Evolutionary conservation across 1,284 basidiomycete genomes (phyloP).

Genomic region (Trametes polyzona): DNA sequence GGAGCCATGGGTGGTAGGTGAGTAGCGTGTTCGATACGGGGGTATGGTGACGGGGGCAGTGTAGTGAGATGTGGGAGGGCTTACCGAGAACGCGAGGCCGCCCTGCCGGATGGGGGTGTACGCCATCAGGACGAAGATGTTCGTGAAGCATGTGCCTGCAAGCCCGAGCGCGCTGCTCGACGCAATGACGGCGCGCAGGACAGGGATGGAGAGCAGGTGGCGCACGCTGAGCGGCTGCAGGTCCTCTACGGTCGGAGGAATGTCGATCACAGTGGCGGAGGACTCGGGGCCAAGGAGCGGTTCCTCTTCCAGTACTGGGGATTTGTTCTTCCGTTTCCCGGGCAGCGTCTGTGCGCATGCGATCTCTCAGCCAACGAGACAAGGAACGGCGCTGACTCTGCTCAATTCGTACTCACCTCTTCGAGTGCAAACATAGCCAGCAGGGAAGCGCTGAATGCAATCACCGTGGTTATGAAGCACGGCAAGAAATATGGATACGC

Average conservation of each 20-base stretch:
- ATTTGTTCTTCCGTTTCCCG: constrained; percentile 24
- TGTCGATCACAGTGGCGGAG: constrained; percentile 16
- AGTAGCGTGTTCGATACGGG: not conserved
- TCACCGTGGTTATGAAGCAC: constrained; percentile 45
- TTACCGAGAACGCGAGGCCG: constrained; percentile 60
- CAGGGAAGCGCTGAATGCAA: constrained; percentile 36
- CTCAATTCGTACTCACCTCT: constrained; percentile 49
- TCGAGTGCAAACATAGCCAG: constrained; percentile 52
- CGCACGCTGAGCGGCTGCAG: constrained; percentile 29
- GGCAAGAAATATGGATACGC: constrained; percentile 65
- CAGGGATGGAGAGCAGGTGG: constrained; percentile 51
- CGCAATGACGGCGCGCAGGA: constrained; percentile 53
- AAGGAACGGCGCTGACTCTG: not conserved
- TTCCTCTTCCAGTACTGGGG: constrained; percentile 13
- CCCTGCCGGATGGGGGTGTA: constrained; percentile 61
- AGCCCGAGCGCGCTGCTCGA: constrained; percentile 65
- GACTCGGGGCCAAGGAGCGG: constrained; percentile 16
- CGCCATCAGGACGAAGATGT: constrained; percentile 67
- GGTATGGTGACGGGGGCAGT: not conserved
- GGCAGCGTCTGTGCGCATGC: constrained; percentile 44
- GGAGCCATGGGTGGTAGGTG: not conserved
- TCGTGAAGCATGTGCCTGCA: constrained; percentile 59
- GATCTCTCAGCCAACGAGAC: not conserved
- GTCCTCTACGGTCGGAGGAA: constrained; percentile 6
- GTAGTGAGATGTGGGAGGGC: constrained; percentile 18